Percentiles rank a stretch among this genome's conserved stretches.
These are phyloP conservation scores for Venturia nashicola DNA, from an alignment of 2,329 filamentous ascomycete species.

Conservation along the genomic window DNA sequence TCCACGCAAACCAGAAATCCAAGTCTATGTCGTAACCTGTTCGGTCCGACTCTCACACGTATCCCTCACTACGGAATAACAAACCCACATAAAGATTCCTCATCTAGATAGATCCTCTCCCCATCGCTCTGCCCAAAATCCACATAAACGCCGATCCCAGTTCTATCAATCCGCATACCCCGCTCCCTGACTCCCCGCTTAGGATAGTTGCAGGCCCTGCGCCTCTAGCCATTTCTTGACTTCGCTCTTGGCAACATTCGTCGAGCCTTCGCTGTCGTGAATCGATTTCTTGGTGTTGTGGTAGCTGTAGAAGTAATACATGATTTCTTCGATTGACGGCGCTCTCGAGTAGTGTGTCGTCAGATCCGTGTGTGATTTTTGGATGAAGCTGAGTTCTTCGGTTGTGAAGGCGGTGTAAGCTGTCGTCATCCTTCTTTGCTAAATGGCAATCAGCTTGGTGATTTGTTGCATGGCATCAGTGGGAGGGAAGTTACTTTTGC, in stretches of 20 bases:
- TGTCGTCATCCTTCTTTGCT: constrained; percentile 1
- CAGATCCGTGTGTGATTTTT: neutral
- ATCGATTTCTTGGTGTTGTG: neutral
- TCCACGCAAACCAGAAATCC: neutral
- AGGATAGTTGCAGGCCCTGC: neutral
- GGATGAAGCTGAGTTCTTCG: neutral
- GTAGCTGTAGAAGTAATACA: neutral
- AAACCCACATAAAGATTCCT: too few species aligned
- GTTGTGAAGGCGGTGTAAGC: neutral
- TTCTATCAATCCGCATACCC: neutral
- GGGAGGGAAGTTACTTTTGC: neutral
- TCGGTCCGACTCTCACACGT: neutral
- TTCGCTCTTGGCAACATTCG: neutral
- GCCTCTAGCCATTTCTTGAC: neutral
- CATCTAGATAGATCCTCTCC: neutral
- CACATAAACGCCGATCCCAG: neutral
- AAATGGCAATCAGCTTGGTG: neutral
- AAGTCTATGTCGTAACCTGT: neutral
- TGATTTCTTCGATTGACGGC: neutral
- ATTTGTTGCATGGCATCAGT: neutral
- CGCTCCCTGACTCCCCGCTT: neutral
- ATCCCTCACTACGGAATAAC: neutral
- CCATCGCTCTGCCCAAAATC: neutral
- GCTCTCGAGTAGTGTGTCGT: neutral
- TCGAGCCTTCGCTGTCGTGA: neutral